Evolutionary conservation across 345 rosid genomes (phyloP).

Genomic region (Carallia brachiata): DNA sequence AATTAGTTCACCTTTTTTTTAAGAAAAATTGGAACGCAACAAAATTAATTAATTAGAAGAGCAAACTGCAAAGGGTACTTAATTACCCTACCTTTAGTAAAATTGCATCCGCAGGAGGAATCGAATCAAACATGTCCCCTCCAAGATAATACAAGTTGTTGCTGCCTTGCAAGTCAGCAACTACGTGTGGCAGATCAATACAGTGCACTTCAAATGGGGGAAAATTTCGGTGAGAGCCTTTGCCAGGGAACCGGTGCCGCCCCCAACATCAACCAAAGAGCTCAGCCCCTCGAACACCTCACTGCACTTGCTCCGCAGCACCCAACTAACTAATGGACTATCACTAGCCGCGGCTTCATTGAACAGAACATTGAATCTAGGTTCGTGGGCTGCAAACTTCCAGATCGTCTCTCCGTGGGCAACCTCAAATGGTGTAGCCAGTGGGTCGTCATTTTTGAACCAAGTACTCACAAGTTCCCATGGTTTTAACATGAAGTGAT

Average conservation of each 20-base stretch:
- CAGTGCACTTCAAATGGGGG: slow-evolving; percentile 14
- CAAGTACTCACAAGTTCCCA: too few relatives aligned
- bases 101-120: slow-evolving; percentile 31
- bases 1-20: too few relatives aligned
- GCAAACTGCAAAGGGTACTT: too few relatives aligned
- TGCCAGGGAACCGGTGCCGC: slow-evolving; percentile 21
- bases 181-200: slow-evolving; percentile 21
- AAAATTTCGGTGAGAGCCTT: slow-evolving; percentile 13
- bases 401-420: neutral
- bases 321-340: neutral
- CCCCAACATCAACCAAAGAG: slow-evolving; percentile 23
- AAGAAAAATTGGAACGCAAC: too few relatives aligned
- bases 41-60: too few relatives aligned
- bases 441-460: neutral
- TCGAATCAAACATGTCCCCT: slow-evolving; percentile 27
- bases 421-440: neutral
- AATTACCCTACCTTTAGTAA: slow-evolving; percentile 7
- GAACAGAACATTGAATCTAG: neutral
- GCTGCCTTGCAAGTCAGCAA: slow-evolving; percentile 17
- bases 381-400: neutral
- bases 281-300: slow-evolving; percentile 16
- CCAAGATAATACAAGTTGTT: too few relatives aligned
- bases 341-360: slow-evolving; percentile 21
- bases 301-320: slow-evolving; percentile 1
- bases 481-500: too few relatives aligned